Conservation (phyloP, 495 filamentous ascomycete species). For the Aspergillus sclerotiicarbonarius region DNA sequence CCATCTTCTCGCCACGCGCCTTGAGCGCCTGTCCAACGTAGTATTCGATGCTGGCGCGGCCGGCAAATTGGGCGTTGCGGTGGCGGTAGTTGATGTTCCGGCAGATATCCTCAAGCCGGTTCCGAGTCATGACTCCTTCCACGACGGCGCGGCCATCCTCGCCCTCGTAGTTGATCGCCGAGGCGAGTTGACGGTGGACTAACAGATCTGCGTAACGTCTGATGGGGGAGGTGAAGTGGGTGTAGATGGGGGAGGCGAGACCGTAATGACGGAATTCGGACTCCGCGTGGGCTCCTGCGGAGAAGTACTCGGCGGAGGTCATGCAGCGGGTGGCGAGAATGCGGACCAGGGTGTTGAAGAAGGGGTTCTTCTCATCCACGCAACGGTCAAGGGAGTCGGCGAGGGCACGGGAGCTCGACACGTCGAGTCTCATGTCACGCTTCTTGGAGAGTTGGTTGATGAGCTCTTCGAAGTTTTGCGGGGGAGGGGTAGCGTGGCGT, state of each 20-base stretch:
- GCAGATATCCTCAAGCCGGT: constrained; percentile 87
- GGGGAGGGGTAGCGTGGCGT: constrained; percentile 86
- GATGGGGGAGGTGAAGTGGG: constrained; percentile 97
- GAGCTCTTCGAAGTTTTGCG: constrained; percentile 94
- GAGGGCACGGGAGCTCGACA: constrained; percentile 83
- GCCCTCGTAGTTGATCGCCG: constrained; percentile 86
- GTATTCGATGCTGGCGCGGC: constrained; percentile 89
- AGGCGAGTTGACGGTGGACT: constrained; percentile 90
- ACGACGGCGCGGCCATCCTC: constrained; percentile 58
- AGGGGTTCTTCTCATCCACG: constrained; percentile 77
- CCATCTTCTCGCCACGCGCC: constrained; percentile 61
- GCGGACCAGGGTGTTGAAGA: constrained; percentile 97
- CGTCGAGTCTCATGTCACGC: constrained; percentile 70
- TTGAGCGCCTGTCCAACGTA: constrained; percentile 96
- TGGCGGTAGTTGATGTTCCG: constrained; percentile 98
- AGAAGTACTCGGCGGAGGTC: constrained; percentile 99
- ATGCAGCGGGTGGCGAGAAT: constrained; percentile 98
- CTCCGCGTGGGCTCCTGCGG: constrained; percentile 84
- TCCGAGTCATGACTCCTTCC: constrained; percentile 66
- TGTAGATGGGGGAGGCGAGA: constrained; percentile 93
- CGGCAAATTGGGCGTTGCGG: constrained; percentile 93
- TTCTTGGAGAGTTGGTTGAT: constrained; percentile 84
- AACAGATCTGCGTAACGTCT: constrained; percentile 93
- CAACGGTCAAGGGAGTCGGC: constrained; percentile 88
- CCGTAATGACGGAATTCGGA: constrained; percentile 97